Evolutionary conservation across 768 basidiomycete species (phyloP).

Genomic region (Dendrothele bispora): DNA sequence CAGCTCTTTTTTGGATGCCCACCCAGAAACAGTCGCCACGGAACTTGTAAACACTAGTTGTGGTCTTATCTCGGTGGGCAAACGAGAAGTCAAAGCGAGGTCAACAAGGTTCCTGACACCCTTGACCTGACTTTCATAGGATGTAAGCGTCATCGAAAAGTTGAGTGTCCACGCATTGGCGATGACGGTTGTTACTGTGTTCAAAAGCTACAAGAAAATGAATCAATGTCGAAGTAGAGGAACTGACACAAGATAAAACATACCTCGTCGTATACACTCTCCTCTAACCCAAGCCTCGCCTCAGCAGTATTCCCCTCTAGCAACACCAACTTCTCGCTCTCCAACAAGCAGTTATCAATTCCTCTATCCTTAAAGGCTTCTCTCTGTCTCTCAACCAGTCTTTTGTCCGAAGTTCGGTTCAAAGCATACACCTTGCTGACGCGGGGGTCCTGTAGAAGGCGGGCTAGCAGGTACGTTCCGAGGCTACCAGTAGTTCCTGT

Average conservation of each 20-base stretch:
- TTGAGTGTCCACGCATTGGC: constrained; percentile 29
- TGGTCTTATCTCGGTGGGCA: too few relatives aligned
- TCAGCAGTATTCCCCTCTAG: constrained; percentile 21
- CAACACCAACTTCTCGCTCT: constrained; percentile 21
- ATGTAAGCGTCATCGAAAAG: constrained; percentile 28
- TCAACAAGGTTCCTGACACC: constrained; percentile 24
- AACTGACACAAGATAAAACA: too few relatives aligned
- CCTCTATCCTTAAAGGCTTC: constrained; percentile 17
- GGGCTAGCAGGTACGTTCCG: constrained; percentile 22
- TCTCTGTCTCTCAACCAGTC: constrained; percentile 21
- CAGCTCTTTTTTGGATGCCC: too few relatives aligned
- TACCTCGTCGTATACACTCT: not conserved
- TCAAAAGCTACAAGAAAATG: constrained; percentile 15
- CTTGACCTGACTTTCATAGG: constrained; percentile 27
- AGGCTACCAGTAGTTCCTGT: constrained; percentile 33
- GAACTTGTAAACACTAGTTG: too few relatives aligned
- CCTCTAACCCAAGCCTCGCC: constrained; percentile 19
- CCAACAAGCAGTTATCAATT: constrained; percentile 14
- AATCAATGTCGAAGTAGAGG: too few relatives aligned
- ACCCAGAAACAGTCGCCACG: too few relatives aligned
- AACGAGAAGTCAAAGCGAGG: constrained; percentile 10
- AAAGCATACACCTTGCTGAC: constrained; percentile 19
- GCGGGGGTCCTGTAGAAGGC: constrained; percentile 13
- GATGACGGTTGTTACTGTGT: constrained; percentile 15
- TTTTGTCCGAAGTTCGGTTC: not conserved